Conservation (phyloP, 371 early-diverging fungal species). For the Mortierella sp. region DNA sequence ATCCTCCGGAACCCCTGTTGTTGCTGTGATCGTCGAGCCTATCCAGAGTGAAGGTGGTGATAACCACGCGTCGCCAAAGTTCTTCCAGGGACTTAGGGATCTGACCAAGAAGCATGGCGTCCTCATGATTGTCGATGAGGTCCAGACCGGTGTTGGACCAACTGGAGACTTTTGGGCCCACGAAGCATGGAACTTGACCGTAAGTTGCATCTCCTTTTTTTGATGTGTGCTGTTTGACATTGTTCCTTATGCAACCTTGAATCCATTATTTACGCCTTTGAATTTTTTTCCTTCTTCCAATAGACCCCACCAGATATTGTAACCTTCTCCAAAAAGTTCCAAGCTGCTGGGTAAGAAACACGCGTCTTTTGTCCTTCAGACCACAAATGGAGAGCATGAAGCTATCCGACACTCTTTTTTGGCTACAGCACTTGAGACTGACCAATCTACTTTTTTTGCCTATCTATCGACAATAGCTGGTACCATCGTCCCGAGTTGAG, state of each 20-base stretch:
- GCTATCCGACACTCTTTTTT: neutral
- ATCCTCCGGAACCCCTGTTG: conserved; percentile 64
- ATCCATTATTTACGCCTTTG: neutral
- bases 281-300: neutral
- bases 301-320: conserved; percentile 79
- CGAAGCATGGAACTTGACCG: conserved; percentile 76
- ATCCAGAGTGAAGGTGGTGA: conserved; percentile 92
- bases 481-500: conserved; percentile 70
- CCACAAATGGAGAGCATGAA: too few relatives aligned
- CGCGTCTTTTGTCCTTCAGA: neutral
- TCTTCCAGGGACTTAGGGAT: conserved; percentile 75
- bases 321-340: conserved; percentile 85
- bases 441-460: neutral
- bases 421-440: neutral
- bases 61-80: conserved; percentile 77
- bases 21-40: conserved; percentile 86
- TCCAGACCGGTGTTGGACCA: conserved; percentile 89
- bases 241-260: neutral
- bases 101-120: conserved; percentile 75
- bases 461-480: conserved; percentile 54
- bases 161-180: conserved; percentile 89
- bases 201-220: conserved; percentile 16
- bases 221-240: neutral
- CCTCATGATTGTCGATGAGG: conserved; percentile 87
- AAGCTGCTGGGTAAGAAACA: conserved; percentile 71